These are phyloP conservation scores for Scenedesmus sp. DNA, from an alignment of 163 green algal genomes.

Conservation along the genomic window DNA sequence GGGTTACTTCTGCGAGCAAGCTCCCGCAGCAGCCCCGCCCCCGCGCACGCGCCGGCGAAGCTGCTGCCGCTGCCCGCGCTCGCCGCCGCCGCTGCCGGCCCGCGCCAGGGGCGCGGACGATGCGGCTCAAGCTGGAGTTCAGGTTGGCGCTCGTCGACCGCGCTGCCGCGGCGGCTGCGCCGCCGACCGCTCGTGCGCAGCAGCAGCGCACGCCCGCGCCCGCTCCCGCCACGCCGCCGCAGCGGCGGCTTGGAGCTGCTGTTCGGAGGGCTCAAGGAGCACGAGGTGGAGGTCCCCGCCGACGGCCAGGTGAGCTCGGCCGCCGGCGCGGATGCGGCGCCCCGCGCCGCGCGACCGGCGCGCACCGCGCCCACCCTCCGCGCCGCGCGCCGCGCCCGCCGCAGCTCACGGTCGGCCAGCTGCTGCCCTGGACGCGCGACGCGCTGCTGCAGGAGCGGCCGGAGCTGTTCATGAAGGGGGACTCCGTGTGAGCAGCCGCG, in stretches of 20 bases:
- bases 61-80: too few relatives aligned
- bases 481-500: constrained; percentile 74
- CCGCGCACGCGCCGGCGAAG: too few relatives aligned
- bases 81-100: too few relatives aligned
- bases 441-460: constrained; percentile 82
- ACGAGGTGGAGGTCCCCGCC: constrained; percentile 65
- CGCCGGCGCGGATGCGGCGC: neutral
- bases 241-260: constrained; percentile 88
- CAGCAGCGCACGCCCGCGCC: too few relatives aligned
- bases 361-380: too few relatives aligned
- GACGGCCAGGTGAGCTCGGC: constrained; percentile 12
- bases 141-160: too few relatives aligned
- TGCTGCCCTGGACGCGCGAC: constrained; percentile 79
- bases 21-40: too few relatives aligned
- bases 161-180: too few relatives aligned
- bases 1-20: too few relatives aligned
- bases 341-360: neutral
- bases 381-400: too few relatives aligned
- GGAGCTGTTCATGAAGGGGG: constrained; percentile 91
- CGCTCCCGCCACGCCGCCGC: too few relatives aligned
- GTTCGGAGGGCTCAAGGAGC: constrained; percentile 78
- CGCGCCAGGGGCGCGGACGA: neutral
- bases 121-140: constrained; percentile 58
- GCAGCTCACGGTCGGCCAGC: constrained; percentile 68
- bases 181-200: too few relatives aligned